Percentiles rank a stretch among this genome's conserved stretches.
Evolutionary conservation across 805 yeast species (phyloP).

Genomic region (Starmerella khaoyaiensis): DNA sequence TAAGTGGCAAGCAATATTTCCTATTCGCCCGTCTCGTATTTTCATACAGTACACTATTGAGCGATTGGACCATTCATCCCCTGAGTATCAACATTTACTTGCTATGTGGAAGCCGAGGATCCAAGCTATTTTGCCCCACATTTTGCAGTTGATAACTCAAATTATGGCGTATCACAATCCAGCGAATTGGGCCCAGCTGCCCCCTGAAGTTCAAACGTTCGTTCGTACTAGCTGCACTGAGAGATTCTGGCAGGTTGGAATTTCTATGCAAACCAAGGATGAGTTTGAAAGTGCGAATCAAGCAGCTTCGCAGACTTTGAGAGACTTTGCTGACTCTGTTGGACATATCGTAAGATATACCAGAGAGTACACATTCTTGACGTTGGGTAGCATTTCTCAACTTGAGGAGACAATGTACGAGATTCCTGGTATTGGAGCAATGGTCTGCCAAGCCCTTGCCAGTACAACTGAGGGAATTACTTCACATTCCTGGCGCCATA

Average conservation of each 20-base stretch:
- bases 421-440: conserved; percentile 63
- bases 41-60: conserved; percentile 93
- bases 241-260: conserved; percentile 97
- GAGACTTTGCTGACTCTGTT: conserved; percentile 95
- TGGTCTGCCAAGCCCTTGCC: conserved; percentile 77
- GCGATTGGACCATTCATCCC: conserved; percentile 64
- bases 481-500: conserved; percentile 92
- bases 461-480: conserved; percentile 68
- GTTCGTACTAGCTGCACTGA: conserved; percentile 83
- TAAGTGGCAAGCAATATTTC: conserved; percentile 89
- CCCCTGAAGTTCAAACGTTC: conserved; percentile 80
- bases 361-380: conserved; percentile 84
- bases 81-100: conserved; percentile 57
- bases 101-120: conserved; percentile 87
- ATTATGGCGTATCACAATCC: conserved; percentile 93
- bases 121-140: conserved; percentile 81
- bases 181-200: conserved; percentile 75
- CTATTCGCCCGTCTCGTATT: conserved; percentile 88
- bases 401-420: conserved; percentile 80
- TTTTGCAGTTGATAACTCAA: conserved; percentile 73
- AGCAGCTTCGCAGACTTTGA: conserved; percentile 80
- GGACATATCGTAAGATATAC: conserved; percentile 94
- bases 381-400: conserved; percentile 79
- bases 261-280: conserved; percentile 84
- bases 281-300: conserved; percentile 89